Base-by-base conservation (phyloP, 2,329 filamentous ascomycete genomes). In the Aureobasidium uvarum region DNA sequence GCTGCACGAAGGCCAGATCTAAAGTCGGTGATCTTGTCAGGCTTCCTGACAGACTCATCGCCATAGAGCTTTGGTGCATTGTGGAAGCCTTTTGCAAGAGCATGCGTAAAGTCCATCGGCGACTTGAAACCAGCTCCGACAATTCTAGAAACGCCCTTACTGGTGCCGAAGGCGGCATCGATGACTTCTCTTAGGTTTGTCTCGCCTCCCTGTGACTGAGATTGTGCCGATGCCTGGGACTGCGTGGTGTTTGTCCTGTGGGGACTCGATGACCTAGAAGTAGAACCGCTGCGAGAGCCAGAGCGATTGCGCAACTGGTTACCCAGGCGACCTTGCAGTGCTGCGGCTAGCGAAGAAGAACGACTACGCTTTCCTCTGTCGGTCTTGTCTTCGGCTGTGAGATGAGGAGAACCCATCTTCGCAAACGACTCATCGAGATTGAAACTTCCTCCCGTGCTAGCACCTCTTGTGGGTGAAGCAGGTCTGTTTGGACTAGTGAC, bases 31-130 rank as follows among this genome's bases (percentile, higher is more conserved):
- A 90, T 84, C 6, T 86, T 81, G 1, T 81, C 81, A 0, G 86
- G 85, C 1, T 82, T 81, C 3, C 88, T 83, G 1, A 91, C 88
- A 1, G 87, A 90, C 59, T 85, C 83, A 69, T 91, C 88, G 16
- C 87, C 88, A 69, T 90, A 91, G 0, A 91, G 79, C 2, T 86
- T 83, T 1, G 88, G 88, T 0, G 86, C 86, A 68, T 90, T 90
- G 73, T 90, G 87, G 68, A 90, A 89, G 1, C 87, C 88, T 71
- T 89, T 86, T 1, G 86, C 85, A 1, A 90, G 72, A 0, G 86
- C 85, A 46, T 89, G 76, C 0, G 83, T 81, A 2, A 89, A 73
- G 69, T 88, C 83, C 68, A 88, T 83, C 0, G 88, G 88, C 0
- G 85, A 83, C 54, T 69, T 67, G 70, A 50, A 71, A 16, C 74